These are phyloP conservation scores for Flaveria trinervia DNA, from an alignment of 129 eudicot genomes.

Conservation along the genomic window DNA sequence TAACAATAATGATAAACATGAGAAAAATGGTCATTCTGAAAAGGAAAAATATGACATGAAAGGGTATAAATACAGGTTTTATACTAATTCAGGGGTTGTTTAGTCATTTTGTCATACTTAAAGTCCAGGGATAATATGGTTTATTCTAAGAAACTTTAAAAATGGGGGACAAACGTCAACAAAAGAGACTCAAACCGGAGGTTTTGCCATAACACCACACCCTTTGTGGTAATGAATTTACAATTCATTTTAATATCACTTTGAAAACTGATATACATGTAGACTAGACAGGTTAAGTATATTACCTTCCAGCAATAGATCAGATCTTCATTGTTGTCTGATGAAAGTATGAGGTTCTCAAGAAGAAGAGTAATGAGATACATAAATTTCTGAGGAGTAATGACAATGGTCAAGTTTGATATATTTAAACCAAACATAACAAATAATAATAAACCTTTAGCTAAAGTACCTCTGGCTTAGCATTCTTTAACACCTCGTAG, in stretches of 20 bases:
- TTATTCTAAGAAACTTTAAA: background rate
- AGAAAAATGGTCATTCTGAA: background rate
- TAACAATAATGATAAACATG: background rate
- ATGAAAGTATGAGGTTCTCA: constrained; percentile 90
- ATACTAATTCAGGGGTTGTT: background rate
- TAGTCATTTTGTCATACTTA: background rate
- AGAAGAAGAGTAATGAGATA: constrained; percentile 86
- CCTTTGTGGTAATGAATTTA: background rate
- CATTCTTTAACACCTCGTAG: constrained; percentile 74
- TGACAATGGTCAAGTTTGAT: constrained; percentile 2
- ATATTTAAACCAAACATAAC: constrained; percentile 4
- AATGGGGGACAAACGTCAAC: background rate
- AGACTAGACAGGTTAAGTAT: constrained; percentile 16
- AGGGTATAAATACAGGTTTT: background rate
- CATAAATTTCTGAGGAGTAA: constrained; percentile 75
- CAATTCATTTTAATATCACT: background rate
- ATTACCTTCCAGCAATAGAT: constrained; percentile 94
- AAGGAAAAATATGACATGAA: background rate
- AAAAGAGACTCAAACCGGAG: background rate
- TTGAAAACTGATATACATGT: constrained; percentile 10
- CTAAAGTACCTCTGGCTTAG: constrained; percentile 74
- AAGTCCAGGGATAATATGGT: background rate
- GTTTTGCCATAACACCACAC: background rate
- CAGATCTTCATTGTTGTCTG: constrained; percentile 87
- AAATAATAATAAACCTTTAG: background rate